phyloP scores from a whole-genome alignment of 441 rosid genomes.

The Gossypium trilobum region DNA sequence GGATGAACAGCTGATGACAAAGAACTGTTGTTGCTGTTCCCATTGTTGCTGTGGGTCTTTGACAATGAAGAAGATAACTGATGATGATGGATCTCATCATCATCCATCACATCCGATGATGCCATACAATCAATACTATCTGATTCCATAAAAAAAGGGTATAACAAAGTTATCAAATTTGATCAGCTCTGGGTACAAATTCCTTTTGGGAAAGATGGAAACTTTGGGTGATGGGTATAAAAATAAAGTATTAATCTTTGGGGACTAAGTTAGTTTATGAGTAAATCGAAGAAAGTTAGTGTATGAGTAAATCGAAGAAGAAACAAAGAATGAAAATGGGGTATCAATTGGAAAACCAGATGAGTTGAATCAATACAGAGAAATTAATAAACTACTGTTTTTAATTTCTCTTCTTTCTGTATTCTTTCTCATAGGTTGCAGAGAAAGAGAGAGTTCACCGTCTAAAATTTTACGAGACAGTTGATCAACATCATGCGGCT shows the following conservation, averaged over 20 bases:
- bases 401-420: conserved; percentile 16
- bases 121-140: conserved; percentile 71
- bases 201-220: background rate
- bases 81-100: conserved; percentile 72
- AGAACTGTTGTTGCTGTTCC: conserved; percentile 30
- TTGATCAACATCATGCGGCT: conserved; percentile 38
- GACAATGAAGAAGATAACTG: conserved; percentile 50
- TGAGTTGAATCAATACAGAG: background rate
- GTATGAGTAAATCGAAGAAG: background rate
- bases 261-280: background rate
- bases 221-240: background rate
- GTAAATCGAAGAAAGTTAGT: background rate
- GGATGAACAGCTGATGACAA: conserved; percentile 38
- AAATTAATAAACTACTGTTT: no score
- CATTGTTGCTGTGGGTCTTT: conserved; percentile 40
- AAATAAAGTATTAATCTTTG: background rate
- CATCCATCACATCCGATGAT: conserved; percentile 56
- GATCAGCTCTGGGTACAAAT: conserved; percentile 13
- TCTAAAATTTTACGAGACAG: conserved; percentile 27
- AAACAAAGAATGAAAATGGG: background rate
- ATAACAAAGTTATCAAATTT: background rate
- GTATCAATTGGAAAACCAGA: background rate
- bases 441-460: conserved; percentile 14
- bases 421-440: conserved; percentile 28
- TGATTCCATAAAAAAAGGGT: conserved; percentile 43